Evolutionary conservation across 495 filamentous ascomycete genomes (phyloP).

Genomic region (Penicillium bialowiezense): DNA sequence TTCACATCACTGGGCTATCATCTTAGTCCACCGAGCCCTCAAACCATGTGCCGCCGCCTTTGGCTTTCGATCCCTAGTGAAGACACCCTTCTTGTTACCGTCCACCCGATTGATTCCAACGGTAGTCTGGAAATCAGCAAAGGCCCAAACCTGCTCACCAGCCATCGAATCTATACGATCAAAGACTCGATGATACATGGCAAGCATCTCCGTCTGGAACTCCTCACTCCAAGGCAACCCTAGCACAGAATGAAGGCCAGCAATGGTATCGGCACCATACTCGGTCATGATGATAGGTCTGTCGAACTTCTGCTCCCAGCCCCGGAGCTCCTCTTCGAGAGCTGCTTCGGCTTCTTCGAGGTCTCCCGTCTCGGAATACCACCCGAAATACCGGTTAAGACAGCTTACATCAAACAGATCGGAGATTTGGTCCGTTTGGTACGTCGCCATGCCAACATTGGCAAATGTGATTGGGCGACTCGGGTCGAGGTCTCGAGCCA

Average conservation of each 20-base stretch:
- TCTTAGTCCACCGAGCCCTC: conserved; percentile 1
- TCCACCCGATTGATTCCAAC: background rate
- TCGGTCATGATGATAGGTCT: conserved; percentile 12
- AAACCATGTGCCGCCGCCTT: background rate
- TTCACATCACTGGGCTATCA: too few relatives aligned
- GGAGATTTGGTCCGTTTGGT: background rate
- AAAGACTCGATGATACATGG: conserved; percentile 12
- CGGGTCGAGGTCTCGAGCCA: background rate
- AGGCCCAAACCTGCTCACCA: conserved; percentile 15
- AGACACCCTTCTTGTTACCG: conserved; percentile 6
- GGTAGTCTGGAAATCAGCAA: conserved; percentile 11
- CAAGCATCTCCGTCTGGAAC: conserved; percentile 7
- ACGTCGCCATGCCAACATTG: background rate
- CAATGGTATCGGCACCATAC: conserved; percentile 12
- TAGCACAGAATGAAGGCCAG: conserved; percentile 6
- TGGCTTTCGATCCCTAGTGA: conserved; percentile 4
- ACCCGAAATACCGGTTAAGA: conserved; percentile 4
- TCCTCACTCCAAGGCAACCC: conserved; percentile 10
- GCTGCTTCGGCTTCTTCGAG: background rate
- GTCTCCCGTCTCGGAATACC: conserved; percentile 5
- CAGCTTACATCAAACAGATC: conserved; percentile 3
- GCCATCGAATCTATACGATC: conserved; percentile 7
- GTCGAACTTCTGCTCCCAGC: conserved; percentile 9
- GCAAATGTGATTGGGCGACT: conserved; percentile 5
- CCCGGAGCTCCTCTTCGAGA: background rate